Evolutionary conservation across 2,329 filamentous ascomycete species (phyloP).

Genomic region (Cryphonectria radicalis): DNA sequence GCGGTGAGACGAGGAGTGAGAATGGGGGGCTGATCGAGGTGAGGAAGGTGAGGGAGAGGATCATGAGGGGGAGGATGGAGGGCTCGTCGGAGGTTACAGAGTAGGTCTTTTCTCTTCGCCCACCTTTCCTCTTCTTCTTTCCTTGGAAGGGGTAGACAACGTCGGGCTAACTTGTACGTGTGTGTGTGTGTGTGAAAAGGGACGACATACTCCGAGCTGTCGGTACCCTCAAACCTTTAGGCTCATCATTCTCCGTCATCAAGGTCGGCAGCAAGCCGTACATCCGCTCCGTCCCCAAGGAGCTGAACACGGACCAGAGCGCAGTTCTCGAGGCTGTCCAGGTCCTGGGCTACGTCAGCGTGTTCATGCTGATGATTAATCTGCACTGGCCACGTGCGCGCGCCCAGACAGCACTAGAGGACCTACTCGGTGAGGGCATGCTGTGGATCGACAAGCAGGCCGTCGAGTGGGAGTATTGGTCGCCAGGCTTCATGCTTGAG

Average conservation of each 20-base stretch:
- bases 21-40: conserved; percentile 92
- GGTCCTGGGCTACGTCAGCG: conserved; percentile 84
- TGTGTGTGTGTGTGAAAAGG: conserved; percentile 40
- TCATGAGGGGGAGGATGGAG: conserved; percentile 73
- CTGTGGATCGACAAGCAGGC: conserved; percentile 92
- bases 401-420: conserved; percentile 87
- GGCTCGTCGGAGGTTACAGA: conserved; percentile 82
- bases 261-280: conserved; percentile 83
- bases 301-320: conserved; percentile 92
- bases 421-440: conserved; percentile 85
- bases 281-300: conserved; percentile 90
- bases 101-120: conserved; percentile 44
- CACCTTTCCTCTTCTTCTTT: neutral
- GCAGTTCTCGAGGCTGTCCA: conserved; percentile 91
- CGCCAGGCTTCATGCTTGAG: conserved; percentile 71
- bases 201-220: conserved; percentile 93
- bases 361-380: conserved; percentile 87
- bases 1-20: conserved; percentile 80
- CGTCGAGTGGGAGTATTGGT: conserved; percentile 93
- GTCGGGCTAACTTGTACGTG: conserved; percentile 4
- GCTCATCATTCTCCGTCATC: conserved; percentile 84
- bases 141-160: neutral
- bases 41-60: conserved; percentile 75
- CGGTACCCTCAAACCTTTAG: conserved; percentile 82
- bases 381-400: conserved; percentile 82